Percentiles rank a stretch among this genome's conserved stretches.
These are phyloP conservation scores for Lecanicillium sp. DNA, from an alignment of 2,329 filamentous ascomycete genomes.

Conservation along the genomic window DNA sequence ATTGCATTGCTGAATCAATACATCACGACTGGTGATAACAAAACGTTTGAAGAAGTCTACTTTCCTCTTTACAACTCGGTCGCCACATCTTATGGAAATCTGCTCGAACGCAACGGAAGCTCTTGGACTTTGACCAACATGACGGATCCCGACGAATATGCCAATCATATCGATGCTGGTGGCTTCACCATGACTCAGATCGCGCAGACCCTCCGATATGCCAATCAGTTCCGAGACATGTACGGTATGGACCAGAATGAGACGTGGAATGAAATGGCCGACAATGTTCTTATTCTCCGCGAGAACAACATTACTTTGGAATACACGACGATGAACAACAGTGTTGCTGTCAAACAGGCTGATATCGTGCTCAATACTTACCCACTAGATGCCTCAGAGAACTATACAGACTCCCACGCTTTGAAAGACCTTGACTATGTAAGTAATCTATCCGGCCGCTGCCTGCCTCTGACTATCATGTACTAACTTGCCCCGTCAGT, in stretches of 20 bases:
- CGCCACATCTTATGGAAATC: slow-evolving; percentile 51
- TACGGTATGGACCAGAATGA: slow-evolving; percentile 46
- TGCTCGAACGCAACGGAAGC: slow-evolving; percentile 51
- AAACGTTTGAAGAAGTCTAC: slow-evolving; percentile 22
- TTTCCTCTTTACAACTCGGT: slow-evolving; percentile 58
- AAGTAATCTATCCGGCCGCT: slow-evolving; percentile 40
- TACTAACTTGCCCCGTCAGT: slow-evolving; percentile 24
- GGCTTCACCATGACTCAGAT: slow-evolving; percentile 61
- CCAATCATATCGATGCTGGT: slow-evolving; percentile 58
- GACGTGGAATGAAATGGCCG: slow-evolving; percentile 22
- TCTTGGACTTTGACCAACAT: slow-evolving; percentile 49
- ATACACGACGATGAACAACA: slow-evolving; percentile 58
- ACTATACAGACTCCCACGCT: slow-evolving; percentile 12
- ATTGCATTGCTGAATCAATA: slow-evolving; percentile 25
- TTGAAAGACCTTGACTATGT: slow-evolving; percentile 16
- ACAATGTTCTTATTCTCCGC: slow-evolving; percentile 12
- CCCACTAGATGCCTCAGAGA: slow-evolving; percentile 50
- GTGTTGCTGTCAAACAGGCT: slow-evolving; percentile 58
- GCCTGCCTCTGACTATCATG: slow-evolving; percentile 60
- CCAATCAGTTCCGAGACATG: slow-evolving; percentile 47
- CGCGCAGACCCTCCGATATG: slow-evolving; percentile 42
- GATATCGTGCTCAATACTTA: slow-evolving; percentile 60
- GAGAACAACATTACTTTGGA: slow-evolving; percentile 47
- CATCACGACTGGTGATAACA: slow-evolving; percentile 16
- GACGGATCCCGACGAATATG: slow-evolving; percentile 67